Conservation (phyloP, 1,284 basidiomycete species). For the Ceratobasidium sp. region DNA sequence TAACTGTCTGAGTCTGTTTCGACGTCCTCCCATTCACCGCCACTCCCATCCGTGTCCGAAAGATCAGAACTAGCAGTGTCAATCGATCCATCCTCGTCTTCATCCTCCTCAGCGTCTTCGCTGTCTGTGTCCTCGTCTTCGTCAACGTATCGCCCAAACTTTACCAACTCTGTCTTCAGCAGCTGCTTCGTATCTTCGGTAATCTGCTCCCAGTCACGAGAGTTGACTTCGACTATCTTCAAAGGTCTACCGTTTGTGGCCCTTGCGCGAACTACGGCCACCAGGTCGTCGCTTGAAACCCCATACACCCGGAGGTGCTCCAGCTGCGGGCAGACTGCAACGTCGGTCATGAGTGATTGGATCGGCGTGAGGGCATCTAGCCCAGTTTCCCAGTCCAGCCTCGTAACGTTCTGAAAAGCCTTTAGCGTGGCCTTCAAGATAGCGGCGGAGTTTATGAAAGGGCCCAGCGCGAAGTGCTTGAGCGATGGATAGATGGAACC, state of each 20-base stretch:
- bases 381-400: slow-evolving; percentile 6
- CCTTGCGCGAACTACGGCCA: background rate
- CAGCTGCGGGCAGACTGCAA: background rate
- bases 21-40: background rate
- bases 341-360: background rate
- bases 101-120: background rate
- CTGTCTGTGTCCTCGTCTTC: background rate
- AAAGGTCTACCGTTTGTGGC: background rate
- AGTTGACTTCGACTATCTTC: slow-evolving; percentile 14
- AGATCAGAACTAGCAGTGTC: background rate
- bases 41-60: background rate
- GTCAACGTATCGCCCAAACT: slow-evolving; percentile 9
- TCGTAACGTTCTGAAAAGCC: background rate
- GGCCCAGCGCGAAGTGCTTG: slow-evolving; percentile 3
- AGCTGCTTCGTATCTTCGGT: background rate
- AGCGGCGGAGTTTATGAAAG: background rate
- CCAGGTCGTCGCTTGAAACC: background rate
- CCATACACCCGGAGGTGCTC: slow-evolving; percentile 16
- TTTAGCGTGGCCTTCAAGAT: background rate
- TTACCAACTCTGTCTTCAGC: background rate
- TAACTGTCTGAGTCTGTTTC: no score
- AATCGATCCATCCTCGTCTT: background rate
- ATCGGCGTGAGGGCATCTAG: background rate
- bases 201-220: slow-evolving; percentile 1
- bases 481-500: slow-evolving; percentile 10